Evolutionary conservation across 768 basidiomycete species (phyloP), one percentile per base, ranked within the genome.

Genomic region (Leccinum boreale): DNA sequence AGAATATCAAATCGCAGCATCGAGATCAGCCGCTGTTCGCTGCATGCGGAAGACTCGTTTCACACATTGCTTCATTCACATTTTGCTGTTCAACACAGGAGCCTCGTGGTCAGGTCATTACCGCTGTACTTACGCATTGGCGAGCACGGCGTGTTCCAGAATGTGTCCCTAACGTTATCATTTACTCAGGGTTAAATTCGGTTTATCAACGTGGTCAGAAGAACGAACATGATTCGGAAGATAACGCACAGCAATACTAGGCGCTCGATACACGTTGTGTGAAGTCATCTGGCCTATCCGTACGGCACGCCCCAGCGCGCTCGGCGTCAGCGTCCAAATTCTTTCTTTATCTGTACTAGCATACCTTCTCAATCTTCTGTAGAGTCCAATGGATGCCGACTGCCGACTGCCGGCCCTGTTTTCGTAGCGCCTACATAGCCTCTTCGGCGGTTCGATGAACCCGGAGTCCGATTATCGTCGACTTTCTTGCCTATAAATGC

Each of bases 41-140:
- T 47, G 36, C 55, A 39, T 48, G 55, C 17, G 56, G 51, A 39
- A 33, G n/a, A 52, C 48, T 53, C 50, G 29, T 52, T 58, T 28
- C 44, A 19, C 46, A 50, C 15, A n/a, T 39, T 5, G 21, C n/a
- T 39, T 39, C 21, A 31, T 19, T 23, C 7, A 19, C 15, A 31
- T 33, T 45, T 28, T 47, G 52, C 57, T 57, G 26, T 49, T 55
- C 39, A 24, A 26, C 19, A 49, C 21, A 9, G 28, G 23, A 19
- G 19, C 54, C 58, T 55, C 56, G 33, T 55, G 59, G 29, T 24
- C 21, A 9, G 50, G 49, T 35, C 42, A 55, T 67, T 47, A 7
- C 23, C 23, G 26, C 49, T 44, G 1, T n/a, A 23, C 3, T 14
- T 21, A 29, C 47, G 44, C 26, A 59, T n/a, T 29, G 39, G 19